A percentile compares a stretch with the other conserved stretches of the same genome.
These are phyloP conservation scores for Didymella keratinophila DNA, from an alignment of 2,329 filamentous ascomycete genomes.

Conservation along the genomic window DNA sequence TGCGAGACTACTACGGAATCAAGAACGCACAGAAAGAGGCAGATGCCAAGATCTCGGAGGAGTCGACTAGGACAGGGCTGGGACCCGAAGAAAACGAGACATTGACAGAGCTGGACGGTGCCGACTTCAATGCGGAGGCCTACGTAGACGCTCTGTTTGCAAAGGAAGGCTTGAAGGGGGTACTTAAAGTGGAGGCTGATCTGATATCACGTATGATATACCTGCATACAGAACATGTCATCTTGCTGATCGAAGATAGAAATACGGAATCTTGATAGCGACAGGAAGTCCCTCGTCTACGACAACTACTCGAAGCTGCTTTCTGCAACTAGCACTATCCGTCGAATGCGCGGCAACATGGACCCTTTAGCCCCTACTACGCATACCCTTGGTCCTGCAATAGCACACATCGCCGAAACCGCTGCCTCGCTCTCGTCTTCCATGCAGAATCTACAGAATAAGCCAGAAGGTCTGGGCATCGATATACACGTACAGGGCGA, in stretches of 20 bases:
- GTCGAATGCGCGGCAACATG: slow-evolving; percentile 85
- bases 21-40: slow-evolving; percentile 56
- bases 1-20: slow-evolving; percentile 95
- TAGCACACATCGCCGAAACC: slow-evolving; percentile 76
- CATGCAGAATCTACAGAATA: slow-evolving; percentile 40
- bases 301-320: slow-evolving; percentile 99
- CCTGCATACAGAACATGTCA: not conserved
- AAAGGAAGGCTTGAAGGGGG: slow-evolving; percentile 70
- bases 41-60: slow-evolving; percentile 44
- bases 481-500: slow-evolving; percentile 35
- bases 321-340: slow-evolving; percentile 93
- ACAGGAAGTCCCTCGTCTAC: slow-evolving; percentile 96
- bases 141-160: slow-evolving; percentile 70
- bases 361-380: slow-evolving; percentile 78
- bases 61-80: slow-evolving; percentile 41
- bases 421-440: slow-evolving; percentile 53
- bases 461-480: slow-evolving; percentile 36
- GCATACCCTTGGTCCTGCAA: slow-evolving; percentile 74
- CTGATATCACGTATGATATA: slow-evolving; percentile 61
- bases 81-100: slow-evolving; percentile 64
- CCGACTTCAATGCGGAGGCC: slow-evolving; percentile 74
- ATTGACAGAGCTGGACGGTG: slow-evolving; percentile 72
- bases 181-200: slow-evolving; percentile 74
- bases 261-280: slow-evolving; percentile 88
- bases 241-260: slow-evolving; percentile 56